Percentiles rank a stretch among this genome's conserved stretches.
phyloP scores from a whole-genome alignment of 225 moss, liverwort and hornwort species.

The Thuidium tamariscinum region DNA sequence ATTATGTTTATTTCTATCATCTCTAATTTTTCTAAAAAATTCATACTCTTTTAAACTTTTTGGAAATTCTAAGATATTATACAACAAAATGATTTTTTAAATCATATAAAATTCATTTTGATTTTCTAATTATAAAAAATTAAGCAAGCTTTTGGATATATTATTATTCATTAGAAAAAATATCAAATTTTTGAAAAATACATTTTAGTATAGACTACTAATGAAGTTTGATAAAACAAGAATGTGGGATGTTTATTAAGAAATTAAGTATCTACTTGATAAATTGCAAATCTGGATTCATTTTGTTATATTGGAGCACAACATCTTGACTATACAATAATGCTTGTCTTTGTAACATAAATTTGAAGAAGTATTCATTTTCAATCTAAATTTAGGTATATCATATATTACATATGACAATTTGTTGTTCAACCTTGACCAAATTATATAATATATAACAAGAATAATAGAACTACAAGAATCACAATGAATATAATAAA shows the following conservation, averaged over 20 bases:
- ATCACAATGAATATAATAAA: neutral
- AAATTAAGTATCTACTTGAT: neutral
- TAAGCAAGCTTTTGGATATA: neutral
- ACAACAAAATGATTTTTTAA: neutral
- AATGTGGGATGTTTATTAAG: rapidly evolving
- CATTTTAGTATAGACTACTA: neutral
- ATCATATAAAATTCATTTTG: neutral
- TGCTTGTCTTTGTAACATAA: neutral
- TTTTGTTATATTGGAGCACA: neutral
- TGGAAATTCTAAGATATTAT: neutral
- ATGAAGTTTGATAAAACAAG: rapidly evolving
- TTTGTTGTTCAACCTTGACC: neutral
- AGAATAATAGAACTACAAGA: neutral
- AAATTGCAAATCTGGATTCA: neutral
- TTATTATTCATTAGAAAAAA: neutral
- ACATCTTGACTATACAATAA: neutral
- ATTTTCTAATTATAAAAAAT: neutral
- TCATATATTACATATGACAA: neutral
- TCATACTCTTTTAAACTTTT: rapidly evolving
- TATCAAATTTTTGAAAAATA: too few species aligned
- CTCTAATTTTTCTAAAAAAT: neutral
- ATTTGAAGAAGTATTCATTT: neutral
- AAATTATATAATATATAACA: neutral
- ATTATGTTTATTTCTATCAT: neutral
- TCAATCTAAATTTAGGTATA: neutral